Conservation (phyloP, 495 filamentous ascomycete genomes). For the Viridothelium virens region DNA sequence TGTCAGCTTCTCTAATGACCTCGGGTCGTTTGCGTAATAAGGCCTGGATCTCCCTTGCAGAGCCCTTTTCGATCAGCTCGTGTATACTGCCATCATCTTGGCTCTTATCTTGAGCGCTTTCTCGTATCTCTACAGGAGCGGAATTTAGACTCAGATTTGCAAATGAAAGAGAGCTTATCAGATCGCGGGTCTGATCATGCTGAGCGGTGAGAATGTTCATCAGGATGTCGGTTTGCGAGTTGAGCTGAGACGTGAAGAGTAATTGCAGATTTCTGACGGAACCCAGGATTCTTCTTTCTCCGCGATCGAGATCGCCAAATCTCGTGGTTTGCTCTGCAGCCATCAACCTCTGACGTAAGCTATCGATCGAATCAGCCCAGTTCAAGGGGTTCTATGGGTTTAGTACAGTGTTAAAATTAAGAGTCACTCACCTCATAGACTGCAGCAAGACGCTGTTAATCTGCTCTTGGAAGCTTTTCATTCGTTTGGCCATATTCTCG, state of each 20-base stretch:
- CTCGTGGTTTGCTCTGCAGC: neutral
- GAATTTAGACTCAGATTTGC: neutral
- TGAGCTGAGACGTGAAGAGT: slow-evolving; percentile 5
- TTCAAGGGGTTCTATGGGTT: neutral
- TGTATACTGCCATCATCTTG: neutral
- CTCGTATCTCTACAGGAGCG: neutral
- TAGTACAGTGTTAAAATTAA: neutral
- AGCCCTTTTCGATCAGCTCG: neutral
- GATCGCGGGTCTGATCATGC: neutral
- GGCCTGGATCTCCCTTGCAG: neutral
- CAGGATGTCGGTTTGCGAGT: neutral
- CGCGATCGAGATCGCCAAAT: neutral
- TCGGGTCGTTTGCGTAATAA: neutral
- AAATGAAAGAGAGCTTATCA: neutral
- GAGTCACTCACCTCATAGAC: neutral
- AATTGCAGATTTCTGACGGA: neutral
- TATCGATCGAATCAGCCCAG: neutral
- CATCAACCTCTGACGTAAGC: slow-evolving; percentile 5
- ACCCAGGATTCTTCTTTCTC: neutral
- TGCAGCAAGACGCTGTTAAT: neutral
- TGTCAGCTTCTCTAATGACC: neutral
- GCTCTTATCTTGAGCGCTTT: neutral
- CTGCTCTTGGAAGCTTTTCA: slow-evolving; percentile 6
- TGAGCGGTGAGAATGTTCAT: neutral
- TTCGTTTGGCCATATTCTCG: neutral